Conservation (phyloP, 2,329 filamentous ascomycete species). For the Colletotrichum phormii region DNA sequence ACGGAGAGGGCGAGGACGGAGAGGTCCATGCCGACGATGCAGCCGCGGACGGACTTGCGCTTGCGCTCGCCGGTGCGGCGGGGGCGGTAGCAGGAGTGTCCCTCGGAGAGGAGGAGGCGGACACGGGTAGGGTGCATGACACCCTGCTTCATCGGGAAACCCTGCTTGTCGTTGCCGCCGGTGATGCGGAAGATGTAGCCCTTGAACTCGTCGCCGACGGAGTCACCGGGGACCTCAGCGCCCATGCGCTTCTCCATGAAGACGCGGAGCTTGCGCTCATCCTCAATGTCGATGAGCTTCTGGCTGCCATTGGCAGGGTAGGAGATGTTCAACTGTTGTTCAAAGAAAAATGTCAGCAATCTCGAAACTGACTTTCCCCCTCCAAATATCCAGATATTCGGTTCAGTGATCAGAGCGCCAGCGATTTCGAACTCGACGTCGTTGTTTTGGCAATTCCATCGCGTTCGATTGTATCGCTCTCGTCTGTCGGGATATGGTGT, state of each 20-base stretch:
- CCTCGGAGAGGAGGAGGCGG: conserved; percentile 92
- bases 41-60: conserved; percentile 98
- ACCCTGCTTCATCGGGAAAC: conserved; percentile 99
- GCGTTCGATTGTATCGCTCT: not conserved
- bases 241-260: conserved; percentile 99
- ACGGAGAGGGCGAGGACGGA: conserved; percentile 94
- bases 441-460: not conserved
- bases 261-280: conserved; percentile 98
- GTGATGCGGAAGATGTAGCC: conserved; percentile 99
- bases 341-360: conserved; percentile 46
- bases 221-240: conserved; percentile 91
- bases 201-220: conserved; percentile 99
- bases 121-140: conserved; percentile 99
- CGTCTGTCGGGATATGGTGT: not conserved
- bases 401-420: not conserved
- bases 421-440: not conserved
- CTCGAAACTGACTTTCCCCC: not conserved
- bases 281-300: conserved; percentile 98
- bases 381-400: conserved; percentile 4
- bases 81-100: conserved; percentile 99
- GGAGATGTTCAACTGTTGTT: conserved; percentile 70
- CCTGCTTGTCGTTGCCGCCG: conserved; percentile 99
- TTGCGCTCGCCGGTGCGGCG: conserved; percentile 99
- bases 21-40: conserved; percentile 97
- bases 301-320: conserved; percentile 99